A percentile compares a stretch with the other conserved stretches of the same genome.
Evolutionary conservation across 108 stramenopile species (phyloP).

Genomic region (Asterionellopsis glacialis): DNA sequence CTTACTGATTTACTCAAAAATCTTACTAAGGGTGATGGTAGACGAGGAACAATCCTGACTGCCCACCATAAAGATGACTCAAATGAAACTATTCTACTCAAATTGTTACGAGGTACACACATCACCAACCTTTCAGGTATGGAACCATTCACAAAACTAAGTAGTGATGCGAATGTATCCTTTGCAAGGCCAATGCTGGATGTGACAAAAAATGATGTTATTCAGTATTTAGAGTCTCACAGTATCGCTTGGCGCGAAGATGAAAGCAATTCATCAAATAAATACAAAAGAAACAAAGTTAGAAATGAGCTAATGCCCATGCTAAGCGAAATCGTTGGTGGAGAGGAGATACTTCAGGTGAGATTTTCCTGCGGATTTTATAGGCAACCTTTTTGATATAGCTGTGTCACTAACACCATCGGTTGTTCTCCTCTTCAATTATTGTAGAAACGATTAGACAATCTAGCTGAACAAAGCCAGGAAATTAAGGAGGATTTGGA

Average conservation of each 20-base stretch:
- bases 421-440: background rate
- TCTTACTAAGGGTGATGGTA: background rate
- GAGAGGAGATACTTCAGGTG: slow-evolving; percentile 33
- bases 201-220: slow-evolving; percentile 51
- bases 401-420: background rate
- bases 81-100: slow-evolving; percentile 75
- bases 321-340: slow-evolving; percentile 57
- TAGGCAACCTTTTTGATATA: background rate
- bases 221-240: slow-evolving; percentile 37
- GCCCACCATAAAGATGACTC: slow-evolving; percentile 87
- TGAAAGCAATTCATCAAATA: slow-evolving; percentile 54
- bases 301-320: slow-evolving; percentile 84
- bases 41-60: slow-evolving; percentile 63
- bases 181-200: slow-evolving; percentile 69
- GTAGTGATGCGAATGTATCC: background rate
- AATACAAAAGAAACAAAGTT: slow-evolving; percentile 82
- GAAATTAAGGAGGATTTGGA: slow-evolving; percentile 45
- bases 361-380: slow-evolving; percentile 9
- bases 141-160: slow-evolving; percentile 20
- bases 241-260: slow-evolving; percentile 74
- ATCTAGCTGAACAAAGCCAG: slow-evolving; percentile 59
- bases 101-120: slow-evolving; percentile 78
- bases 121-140: slow-evolving; percentile 70
- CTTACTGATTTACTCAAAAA: slow-evolving; percentile 30
- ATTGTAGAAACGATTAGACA: slow-evolving; percentile 43